Evolutionary conservation across 1,284 basidiomycete genomes (phyloP).

Genomic region (Anthracocystis panici-leucophaei): DNA sequence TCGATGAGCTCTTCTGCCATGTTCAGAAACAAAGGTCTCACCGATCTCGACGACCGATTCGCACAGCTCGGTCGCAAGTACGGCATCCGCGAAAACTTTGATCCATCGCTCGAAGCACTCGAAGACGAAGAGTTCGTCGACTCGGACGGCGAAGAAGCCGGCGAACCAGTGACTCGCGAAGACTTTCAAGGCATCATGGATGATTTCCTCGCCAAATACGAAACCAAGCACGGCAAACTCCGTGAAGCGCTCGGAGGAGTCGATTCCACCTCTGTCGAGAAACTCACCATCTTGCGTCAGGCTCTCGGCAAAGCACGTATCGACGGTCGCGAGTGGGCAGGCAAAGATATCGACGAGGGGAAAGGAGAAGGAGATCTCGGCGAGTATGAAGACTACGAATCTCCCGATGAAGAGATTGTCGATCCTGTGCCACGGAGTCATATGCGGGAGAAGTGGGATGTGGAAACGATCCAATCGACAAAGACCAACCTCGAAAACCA

Average conservation of each 20-base stretch:
- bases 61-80: constrained; percentile 78
- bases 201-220: constrained; percentile 92
- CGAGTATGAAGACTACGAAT: constrained; percentile 84
- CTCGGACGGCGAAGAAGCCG: constrained; percentile 73
- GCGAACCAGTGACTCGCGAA: constrained; percentile 78
- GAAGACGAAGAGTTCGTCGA: constrained; percentile 73
- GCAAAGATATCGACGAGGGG: constrained; percentile 66
- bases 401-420: constrained; percentile 72
- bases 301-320: constrained; percentile 60
- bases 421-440: constrained; percentile 39
- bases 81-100: constrained; percentile 69
- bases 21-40: constrained; percentile 89
- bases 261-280: constrained; percentile 73
- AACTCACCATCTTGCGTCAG: constrained; percentile 73
- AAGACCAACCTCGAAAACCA: constrained; percentile 69
- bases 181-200: constrained; percentile 93
- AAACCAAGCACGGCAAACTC: constrained; percentile 86
- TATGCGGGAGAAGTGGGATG: constrained; percentile 67
- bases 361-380: constrained; percentile 73
- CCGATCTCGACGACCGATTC: constrained; percentile 90
- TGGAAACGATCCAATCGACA: constrained; percentile 65
- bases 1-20: constrained; percentile 94
- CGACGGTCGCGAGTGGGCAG: constrained; percentile 47
- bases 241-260: constrained; percentile 72
- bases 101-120: constrained; percentile 79